These are phyloP conservation scores for Nicotiana sylvestris DNA, from an alignment of 257 asterid species.

Conservation along the genomic window DNA sequence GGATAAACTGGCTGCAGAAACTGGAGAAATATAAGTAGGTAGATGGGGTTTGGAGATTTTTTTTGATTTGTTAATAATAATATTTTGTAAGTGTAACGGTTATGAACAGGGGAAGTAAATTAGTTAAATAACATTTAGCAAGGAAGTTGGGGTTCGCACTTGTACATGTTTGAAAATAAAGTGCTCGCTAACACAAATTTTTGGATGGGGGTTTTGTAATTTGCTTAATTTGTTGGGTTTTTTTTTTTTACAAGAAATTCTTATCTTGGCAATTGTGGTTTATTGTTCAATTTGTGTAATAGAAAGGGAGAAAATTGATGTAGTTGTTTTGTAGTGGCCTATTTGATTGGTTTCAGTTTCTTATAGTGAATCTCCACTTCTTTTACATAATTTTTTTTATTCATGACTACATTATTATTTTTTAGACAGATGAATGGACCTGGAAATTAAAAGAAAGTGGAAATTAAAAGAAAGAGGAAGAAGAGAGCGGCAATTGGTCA, in stretches of 20 bases:
- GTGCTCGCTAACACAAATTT: conserved; percentile 2
- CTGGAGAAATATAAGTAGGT: conserved; percentile 5
- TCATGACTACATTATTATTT: neutral
- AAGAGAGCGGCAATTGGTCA: too few relatives aligned
- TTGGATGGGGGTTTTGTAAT: neutral
- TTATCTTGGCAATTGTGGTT: neutral
- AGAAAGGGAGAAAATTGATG: neutral
- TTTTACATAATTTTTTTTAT: neutral
- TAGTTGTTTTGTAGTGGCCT: neutral
- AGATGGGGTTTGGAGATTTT: neutral
- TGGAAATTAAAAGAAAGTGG: too few relatives aligned
- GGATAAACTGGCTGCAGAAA: neutral
- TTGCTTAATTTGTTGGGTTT: neutral
- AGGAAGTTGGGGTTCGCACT: neutral
- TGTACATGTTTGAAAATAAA: conserved; percentile 5
- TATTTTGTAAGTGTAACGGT: neutral
- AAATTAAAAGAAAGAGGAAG: too few relatives aligned
- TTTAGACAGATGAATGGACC: too few relatives aligned
- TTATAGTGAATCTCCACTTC: neutral
- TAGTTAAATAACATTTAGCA: neutral
- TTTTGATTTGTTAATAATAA: neutral
- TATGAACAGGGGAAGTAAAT: neutral
- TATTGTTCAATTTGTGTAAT: neutral
- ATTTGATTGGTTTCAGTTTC: neutral
- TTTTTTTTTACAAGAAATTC: neutral